Conservation (phyloP, 2,329 filamentous ascomycete species). For the Botrytis byssoidea region DNA sequence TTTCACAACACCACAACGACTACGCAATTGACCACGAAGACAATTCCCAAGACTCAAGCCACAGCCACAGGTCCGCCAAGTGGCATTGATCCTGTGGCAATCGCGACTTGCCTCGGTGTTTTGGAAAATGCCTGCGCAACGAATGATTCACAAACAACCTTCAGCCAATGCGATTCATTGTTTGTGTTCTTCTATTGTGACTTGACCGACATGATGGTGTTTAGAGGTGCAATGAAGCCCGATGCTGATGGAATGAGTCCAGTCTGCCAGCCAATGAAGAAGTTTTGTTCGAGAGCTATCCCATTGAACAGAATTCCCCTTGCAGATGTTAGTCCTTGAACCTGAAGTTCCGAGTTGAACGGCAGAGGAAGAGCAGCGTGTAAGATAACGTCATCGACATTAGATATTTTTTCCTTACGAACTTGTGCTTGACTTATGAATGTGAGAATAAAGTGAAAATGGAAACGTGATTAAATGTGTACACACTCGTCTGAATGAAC, state of each 20-base stretch:
- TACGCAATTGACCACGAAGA: neutral
- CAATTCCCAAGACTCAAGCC: neutral
- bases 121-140: conserved; percentile 1
- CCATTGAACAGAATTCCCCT: neutral
- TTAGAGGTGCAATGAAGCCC: neutral
- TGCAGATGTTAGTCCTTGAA: neutral
- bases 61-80: neutral
- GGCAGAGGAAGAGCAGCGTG: too few relatives aligned
- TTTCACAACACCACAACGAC: neutral
- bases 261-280: conserved; percentile 1
- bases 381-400: neutral
- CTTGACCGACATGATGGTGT: neutral
- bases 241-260: neutral
- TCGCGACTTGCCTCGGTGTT: conserved; percentile 9
- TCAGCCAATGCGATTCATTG: conserved; percentile 11
- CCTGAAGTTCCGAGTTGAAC: neutral
- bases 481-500: neutral
- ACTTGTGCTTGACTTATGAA: neutral
- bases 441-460: neutral
- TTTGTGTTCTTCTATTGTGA: conserved; percentile 7
- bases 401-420: neutral
- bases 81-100: neutral
- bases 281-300: conserved; percentile 5
- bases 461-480: neutral
- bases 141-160: neutral